Evolutionary conservation across 768 basidiomycete species (phyloP), one percentile per base, ranked within the genome.

Genomic region (Gloeopeniophorella convolvens): DNA sequence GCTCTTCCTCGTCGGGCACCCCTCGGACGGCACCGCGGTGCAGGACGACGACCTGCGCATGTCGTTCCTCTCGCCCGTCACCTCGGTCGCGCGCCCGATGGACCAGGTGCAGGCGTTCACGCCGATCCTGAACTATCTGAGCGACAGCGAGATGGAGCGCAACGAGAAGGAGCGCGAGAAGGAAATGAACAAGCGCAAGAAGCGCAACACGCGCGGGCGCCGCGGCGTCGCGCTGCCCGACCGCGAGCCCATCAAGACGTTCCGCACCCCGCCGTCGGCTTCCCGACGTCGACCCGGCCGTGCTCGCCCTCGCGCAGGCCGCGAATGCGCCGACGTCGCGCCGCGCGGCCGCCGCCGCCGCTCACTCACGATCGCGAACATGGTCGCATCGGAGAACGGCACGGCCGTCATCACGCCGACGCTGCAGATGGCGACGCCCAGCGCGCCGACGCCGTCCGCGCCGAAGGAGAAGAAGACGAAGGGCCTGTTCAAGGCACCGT

Each of bases 111-210:
- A 77, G 33, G 70, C 78, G 5, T 96, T 81, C 69, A 96, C 92
- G 0, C 96, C 96, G 0, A 73, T 81, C n/a, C 86, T 98, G 61
- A 85, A 85, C 65, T 85, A 86, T 59, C 80, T 96, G 64, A 84
- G 82, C 64, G 89, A 90, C 50, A 85, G 85, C 54, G 94, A 97
- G 55, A 77, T 97, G 50, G 91, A 93, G 57, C 73, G 83, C 48
- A 84, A 80, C 57, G 95, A 99, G 65, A 87, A 85, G 63, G 93
- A 96, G 54, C 79, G 92, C 51, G 96, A 99, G 66, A 92, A 93
- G 69, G 93, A 97, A 58, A 75, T 86, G 58, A 87, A 80, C 58
- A 86, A 85, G 63, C 83, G 92, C 54, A 73, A 89, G 39, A 87
- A 91, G 62, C 82, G 89, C 43, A 85, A 88, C 59, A 90, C 87